Evolutionary conservation across 1,284 basidiomycete genomes (phyloP).

Genomic region (Trichosporon sp.): DNA sequence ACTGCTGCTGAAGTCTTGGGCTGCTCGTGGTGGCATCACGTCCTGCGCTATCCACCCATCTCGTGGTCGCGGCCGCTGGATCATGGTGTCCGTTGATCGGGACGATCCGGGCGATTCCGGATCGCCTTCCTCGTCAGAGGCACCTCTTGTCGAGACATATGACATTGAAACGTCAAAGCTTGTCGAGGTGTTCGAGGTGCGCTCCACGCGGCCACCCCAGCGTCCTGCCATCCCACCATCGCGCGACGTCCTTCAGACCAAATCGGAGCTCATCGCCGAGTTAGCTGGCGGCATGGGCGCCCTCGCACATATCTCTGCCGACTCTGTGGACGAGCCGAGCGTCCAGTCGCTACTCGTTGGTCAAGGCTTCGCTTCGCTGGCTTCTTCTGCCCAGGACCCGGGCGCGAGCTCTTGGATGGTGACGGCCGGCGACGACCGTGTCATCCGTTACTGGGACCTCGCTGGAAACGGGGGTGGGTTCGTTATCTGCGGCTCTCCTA

Average conservation of each 20-base stretch:
- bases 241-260: conserved; percentile 37
- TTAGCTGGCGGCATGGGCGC: conserved; percentile 32
- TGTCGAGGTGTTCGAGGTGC: conserved; percentile 53
- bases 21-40: conserved; percentile 64
- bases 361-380: conserved; percentile 38
- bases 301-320: conserved; percentile 27
- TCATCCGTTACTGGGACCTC: conserved; percentile 54
- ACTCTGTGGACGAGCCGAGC: conserved; percentile 26
- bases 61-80: conserved; percentile 74
- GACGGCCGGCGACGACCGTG: conserved; percentile 52
- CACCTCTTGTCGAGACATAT: conserved; percentile 50
- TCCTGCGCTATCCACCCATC: conserved; percentile 72
- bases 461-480: conserved; percentile 43
- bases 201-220: conserved; percentile 35
- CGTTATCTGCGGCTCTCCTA: conserved; percentile 51
- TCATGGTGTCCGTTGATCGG: conserved; percentile 69
- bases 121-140: not conserved
- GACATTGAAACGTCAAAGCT: conserved; percentile 56
- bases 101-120: conserved; percentile 58
- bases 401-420: conserved; percentile 39
- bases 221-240: not conserved
- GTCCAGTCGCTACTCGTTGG: conserved; percentile 43
- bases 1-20: conserved; percentile 84
- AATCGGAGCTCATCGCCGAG: conserved; percentile 41
- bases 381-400: conserved; percentile 35